Evolutionary conservation across 2,329 filamentous ascomycete species (phyloP).

Genomic region (Aspergillus sp.): DNA sequence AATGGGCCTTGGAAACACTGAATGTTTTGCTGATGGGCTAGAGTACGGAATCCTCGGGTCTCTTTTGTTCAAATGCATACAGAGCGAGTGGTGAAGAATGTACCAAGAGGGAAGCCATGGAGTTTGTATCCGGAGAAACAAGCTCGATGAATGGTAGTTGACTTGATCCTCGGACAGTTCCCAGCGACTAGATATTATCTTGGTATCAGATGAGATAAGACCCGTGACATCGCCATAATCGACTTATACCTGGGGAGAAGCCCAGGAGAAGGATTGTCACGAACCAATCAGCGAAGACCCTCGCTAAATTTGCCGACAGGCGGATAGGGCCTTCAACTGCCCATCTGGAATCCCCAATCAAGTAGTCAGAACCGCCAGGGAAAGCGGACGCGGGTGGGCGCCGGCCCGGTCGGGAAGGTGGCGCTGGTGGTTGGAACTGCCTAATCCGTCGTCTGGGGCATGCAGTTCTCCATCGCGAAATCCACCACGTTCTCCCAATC

Average conservation of each 20-base stretch:
- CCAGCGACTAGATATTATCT: too few relatives aligned
- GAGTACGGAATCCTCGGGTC: too few relatives aligned
- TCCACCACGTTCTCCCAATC: not conserved
- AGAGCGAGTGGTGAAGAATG: too few relatives aligned
- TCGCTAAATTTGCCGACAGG: not conserved
- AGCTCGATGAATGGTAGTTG: too few relatives aligned
- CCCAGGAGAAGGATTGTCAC: not conserved
- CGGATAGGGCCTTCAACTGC: not conserved
- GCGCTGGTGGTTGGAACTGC: not conserved
- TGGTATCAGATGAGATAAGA: too few relatives aligned
- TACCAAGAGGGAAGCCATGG: too few relatives aligned
- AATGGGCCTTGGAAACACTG: constrained; percentile 2
- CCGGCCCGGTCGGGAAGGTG: not conserved
- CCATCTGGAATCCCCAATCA: not conserved
- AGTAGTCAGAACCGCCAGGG: not conserved
- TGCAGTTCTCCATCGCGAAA: not conserved
- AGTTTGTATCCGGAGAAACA: too few relatives aligned
- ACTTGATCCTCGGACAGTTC: too few relatives aligned
- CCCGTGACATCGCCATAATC: not conserved
- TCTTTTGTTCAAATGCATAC: too few relatives aligned
- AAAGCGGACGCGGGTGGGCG: not conserved
- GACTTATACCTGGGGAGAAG: too few relatives aligned
- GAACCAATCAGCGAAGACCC: not conserved
- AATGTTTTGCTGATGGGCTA: constrained; percentile 1
- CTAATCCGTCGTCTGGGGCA: not conserved